A percentile compares a stretch with the other conserved stretches of the same genome.
These are phyloP conservation scores for Zasmidium citrigriseum DNA, from an alignment of 2,329 filamentous ascomycete genomes.

Conservation along the genomic window DNA sequence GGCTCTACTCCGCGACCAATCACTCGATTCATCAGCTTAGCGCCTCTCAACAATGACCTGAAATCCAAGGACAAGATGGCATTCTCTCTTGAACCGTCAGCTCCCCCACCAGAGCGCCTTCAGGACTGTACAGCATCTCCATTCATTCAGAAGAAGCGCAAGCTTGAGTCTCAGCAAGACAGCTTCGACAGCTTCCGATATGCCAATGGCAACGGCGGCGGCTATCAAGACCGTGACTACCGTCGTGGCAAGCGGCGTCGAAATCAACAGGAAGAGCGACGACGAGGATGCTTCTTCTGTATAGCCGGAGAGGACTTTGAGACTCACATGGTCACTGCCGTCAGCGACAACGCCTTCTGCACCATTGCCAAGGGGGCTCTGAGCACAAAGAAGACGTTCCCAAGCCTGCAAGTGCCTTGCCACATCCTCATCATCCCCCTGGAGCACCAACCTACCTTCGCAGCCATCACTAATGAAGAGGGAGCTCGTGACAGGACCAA, in stretches of 20 bases:
- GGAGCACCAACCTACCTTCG: slow-evolving; percentile 74
- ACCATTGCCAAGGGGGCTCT: slow-evolving; percentile 92
- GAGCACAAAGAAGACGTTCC: slow-evolving; percentile 69
- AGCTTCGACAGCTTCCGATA: slow-evolving; percentile 50
- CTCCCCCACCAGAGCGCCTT: slow-evolving; percentile 60
- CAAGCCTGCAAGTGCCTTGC: slow-evolving; percentile 72
- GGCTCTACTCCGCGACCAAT: slow-evolving; percentile 51
- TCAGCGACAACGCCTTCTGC: slow-evolving; percentile 83
- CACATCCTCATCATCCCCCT: slow-evolving; percentile 93
- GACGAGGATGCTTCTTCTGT: slow-evolving; percentile 91
- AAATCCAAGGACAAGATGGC: slow-evolving; percentile 84
- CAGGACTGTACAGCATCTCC: slow-evolving; percentile 75
- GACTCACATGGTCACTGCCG: slow-evolving; percentile 84
- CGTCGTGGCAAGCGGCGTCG: slow-evolving; percentile 19
- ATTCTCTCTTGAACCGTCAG: slow-evolving; percentile 56
- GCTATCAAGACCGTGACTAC: slow-evolving; percentile 35
- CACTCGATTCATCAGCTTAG: slow-evolving; percentile 89
- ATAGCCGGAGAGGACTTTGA: slow-evolving; percentile 82
- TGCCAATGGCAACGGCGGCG: slow-evolving; percentile 48
- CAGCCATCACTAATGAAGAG: slow-evolving; percentile 63
- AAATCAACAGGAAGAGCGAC: slow-evolving; percentile 1
- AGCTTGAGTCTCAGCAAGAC: slow-evolving; percentile 34
- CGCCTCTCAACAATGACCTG: slow-evolving; percentile 69
- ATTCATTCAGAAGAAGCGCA: slow-evolving; percentile 62
- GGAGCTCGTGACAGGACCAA: slow-evolving; percentile 57